Percentiles rank a stretch among this genome's conserved stretches.
These are phyloP conservation scores for Epichloe typhina DNA, from an alignment of 2,329 filamentous ascomycete genomes.

Conservation along the genomic window DNA sequence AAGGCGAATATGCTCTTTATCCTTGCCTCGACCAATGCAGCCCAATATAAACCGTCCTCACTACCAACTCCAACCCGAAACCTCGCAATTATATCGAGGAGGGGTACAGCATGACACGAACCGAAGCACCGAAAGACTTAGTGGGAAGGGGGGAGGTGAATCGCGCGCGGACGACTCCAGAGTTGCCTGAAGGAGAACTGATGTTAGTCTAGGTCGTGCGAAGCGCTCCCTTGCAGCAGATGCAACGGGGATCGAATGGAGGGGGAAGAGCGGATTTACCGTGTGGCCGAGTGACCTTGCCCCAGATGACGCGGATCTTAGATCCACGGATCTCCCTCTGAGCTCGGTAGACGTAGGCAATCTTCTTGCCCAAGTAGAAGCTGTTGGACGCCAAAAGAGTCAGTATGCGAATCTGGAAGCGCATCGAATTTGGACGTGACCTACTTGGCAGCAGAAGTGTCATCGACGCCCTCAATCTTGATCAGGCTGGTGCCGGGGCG, in stretches of 20 bases:
- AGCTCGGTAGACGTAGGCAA: conserved; percentile 96
- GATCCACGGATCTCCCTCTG: conserved; percentile 90
- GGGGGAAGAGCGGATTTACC: conserved; percentile 40
- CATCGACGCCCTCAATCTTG: conserved; percentile 97
- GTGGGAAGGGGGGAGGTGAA: conserved; percentile 93
- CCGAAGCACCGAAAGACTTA: conserved; percentile 90
- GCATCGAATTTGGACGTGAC: conserved; percentile 18
- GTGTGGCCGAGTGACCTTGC: conserved; percentile 92
- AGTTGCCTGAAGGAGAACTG: conserved; percentile 58
- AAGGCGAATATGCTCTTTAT: conserved; percentile 35
- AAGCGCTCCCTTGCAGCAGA: background rate
- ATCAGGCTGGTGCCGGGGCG: conserved; percentile 87
- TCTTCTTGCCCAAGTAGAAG: conserved; percentile 98
- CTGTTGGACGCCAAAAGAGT: conserved; percentile 19
- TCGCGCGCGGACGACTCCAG: conserved; percentile 92
- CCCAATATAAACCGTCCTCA: conserved; percentile 49
- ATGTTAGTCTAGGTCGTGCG: background rate
- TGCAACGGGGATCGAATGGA: background rate
- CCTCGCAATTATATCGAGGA: conserved; percentile 73
- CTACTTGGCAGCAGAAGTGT: conserved; percentile 77
- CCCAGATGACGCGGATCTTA: conserved; percentile 99
- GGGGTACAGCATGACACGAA: conserved; percentile 96
- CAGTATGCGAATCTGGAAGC: conserved; percentile 13
- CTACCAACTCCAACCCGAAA: conserved; percentile 46
- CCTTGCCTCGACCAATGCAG: conserved; percentile 46